Conservation (phyloP, 805 yeast species). For the Metschnikowia kofuensis region DNA sequence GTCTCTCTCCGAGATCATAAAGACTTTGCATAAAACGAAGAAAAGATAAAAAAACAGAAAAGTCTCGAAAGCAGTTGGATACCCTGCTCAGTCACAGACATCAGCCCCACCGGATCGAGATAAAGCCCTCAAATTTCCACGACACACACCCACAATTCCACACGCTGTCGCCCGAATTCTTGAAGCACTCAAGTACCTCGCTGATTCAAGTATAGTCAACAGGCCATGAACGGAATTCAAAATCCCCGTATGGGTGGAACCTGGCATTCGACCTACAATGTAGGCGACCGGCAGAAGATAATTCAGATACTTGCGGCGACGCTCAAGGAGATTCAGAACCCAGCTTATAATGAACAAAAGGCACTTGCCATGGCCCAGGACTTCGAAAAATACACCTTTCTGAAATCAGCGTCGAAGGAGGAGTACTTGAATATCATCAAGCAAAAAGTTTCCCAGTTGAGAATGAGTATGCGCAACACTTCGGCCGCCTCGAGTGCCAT, state of each 20-base stretch:
- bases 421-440: constrained; percentile 49
- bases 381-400: constrained; percentile 64
- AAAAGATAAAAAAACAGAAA: no score
- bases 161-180: no score
- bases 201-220: not conserved
- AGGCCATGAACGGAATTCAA: constrained; percentile 20
- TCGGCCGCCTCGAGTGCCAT: not conserved
- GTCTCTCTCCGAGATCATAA: not conserved
- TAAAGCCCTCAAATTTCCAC: not conserved
- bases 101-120: not conserved
- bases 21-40: not conserved
- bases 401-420: constrained; percentile 53
- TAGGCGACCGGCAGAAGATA: constrained; percentile 38
- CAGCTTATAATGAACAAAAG: constrained; percentile 32
- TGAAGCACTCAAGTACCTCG: not conserved
- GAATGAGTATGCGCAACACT: constrained; percentile 19
- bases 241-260: constrained; percentile 23
- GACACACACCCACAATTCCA: not conserved
- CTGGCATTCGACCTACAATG: constrained; percentile 25
- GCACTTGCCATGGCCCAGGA: constrained; percentile 58
- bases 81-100: not conserved
- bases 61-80: not conserved
- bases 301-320: constrained; percentile 37
- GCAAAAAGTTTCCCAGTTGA: constrained; percentile 36
- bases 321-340: constrained; percentile 35